Percentiles rank a stretch among this genome's conserved stretches.
These are phyloP conservation scores for Dictyostelium discoideum DNA, from an alignment of 78 protist species.

Conservation along the genomic window dicty_2.7 NC_007088.5:1863501-1864000, in stretches of 20 bases:
- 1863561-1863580: neutral
- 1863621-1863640: neutral
- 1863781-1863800: constrained; percentile 35
- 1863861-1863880: no score
- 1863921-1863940: no score
- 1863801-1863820: neutral
- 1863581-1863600: constrained; percentile 4
- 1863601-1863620: constrained; percentile 29
- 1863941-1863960: neutral
- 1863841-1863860: constrained; percentile 28
- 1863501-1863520: neutral
- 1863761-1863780: neutral
- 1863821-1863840: constrained; percentile 35
- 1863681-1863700: constrained; percentile 30
- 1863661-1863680: constrained; percentile 45
- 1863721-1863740: neutral
- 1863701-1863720: neutral
- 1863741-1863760: neutral
- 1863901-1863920: no score
- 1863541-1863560: constrained; percentile 3
- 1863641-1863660: constrained; percentile 38
- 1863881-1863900: no score
- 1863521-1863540: neutral
- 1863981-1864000: constrained; percentile 59
- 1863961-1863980: constrained; percentile 24